Evolutionary conservation across 2,329 filamentous ascomycete genomes (phyloP).

Genomic region (Ophiostoma ulmi): DNA sequence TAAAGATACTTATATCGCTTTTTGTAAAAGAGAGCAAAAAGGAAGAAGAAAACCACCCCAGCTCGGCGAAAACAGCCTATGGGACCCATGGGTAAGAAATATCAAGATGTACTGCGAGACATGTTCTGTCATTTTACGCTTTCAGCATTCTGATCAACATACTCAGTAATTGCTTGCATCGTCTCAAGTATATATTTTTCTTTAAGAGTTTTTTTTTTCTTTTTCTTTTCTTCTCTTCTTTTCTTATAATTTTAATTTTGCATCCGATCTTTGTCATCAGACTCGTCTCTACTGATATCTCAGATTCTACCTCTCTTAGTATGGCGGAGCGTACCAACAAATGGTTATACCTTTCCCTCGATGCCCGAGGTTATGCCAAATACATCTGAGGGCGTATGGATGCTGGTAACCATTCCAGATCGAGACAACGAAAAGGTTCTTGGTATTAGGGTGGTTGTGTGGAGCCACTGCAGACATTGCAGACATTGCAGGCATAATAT

Average conservation of each 20-base stretch:
- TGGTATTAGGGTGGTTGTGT: neutral
- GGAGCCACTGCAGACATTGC: neutral
- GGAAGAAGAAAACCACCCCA: neutral
- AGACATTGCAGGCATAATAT: neutral
- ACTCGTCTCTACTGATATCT: neutral
- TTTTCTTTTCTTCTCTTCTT: neutral
- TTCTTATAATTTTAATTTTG: neutral
- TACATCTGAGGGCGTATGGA: neutral
- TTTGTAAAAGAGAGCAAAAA: neutral
- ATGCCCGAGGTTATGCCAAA: neutral
- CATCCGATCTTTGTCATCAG: neutral
- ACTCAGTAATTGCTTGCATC: neutral
- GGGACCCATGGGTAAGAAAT: neutral
- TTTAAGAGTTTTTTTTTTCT: too few relatives aligned
- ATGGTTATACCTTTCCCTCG: neutral
- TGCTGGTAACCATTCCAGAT: neutral
- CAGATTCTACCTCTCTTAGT: neutral
- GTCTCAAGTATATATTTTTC: neutral
- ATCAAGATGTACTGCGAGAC: neutral
- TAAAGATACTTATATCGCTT: neutral
- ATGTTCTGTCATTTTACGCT: neutral
- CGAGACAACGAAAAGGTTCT: neutral
- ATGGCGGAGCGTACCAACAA: neutral
- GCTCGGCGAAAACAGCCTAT: slow-evolving; percentile 1
- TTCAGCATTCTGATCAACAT: neutral